phyloP scores from a whole-genome alignment of 2,329 filamentous ascomycete genomes.

The Thielaviopsis populi region DNA sequence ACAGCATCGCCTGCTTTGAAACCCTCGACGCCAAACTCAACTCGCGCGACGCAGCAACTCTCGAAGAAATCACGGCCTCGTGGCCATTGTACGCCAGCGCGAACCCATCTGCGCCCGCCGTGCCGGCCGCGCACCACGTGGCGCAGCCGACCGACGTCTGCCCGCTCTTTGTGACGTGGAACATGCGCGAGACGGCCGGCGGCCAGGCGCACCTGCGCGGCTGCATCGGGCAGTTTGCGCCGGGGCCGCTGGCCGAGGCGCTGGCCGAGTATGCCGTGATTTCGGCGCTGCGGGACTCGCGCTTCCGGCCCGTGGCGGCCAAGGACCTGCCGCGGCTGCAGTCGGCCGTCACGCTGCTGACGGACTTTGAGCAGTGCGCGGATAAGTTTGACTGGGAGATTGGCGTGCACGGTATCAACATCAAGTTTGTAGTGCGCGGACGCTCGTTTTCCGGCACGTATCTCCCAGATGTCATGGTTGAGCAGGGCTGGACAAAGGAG shows the following conservation, averaged over 20 bases:
- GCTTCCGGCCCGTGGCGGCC: slow-evolving; percentile 41
- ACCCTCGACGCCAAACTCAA: slow-evolving; percentile 61
- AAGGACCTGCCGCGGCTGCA: slow-evolving; percentile 43
- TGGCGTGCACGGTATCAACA: slow-evolving; percentile 72
- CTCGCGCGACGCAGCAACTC: slow-evolving; percentile 47
- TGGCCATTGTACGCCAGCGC: slow-evolving; percentile 32
- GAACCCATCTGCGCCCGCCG: slow-evolving; percentile 16
- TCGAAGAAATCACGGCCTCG: slow-evolving; percentile 54
- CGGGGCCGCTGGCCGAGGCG: slow-evolving; percentile 56
- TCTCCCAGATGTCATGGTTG: slow-evolving; percentile 74
- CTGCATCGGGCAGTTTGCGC: slow-evolving; percentile 90
- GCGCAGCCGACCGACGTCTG: slow-evolving; percentile 24
- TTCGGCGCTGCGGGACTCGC: slow-evolving; percentile 51
- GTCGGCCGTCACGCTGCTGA: slow-evolving; percentile 66
- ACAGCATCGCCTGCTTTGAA: slow-evolving; percentile 93
- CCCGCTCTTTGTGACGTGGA: slow-evolving; percentile 23
- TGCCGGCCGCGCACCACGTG: slow-evolving; percentile 19
- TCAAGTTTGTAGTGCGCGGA: slow-evolving; percentile 63
- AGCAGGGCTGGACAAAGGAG: slow-evolving; percentile 92
- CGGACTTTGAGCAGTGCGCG: slow-evolving; percentile 62
- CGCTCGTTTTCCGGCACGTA: slow-evolving; percentile 75
- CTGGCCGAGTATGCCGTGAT: slow-evolving; percentile 70
- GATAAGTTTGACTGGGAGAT: slow-evolving; percentile 73
- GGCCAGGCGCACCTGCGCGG: slow-evolving; percentile 61
- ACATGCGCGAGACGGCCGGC: slow-evolving; percentile 15